Base-by-base conservation (phyloP, 2,329 filamentous ascomycete species). In the Epichloe hybrida region DNA sequence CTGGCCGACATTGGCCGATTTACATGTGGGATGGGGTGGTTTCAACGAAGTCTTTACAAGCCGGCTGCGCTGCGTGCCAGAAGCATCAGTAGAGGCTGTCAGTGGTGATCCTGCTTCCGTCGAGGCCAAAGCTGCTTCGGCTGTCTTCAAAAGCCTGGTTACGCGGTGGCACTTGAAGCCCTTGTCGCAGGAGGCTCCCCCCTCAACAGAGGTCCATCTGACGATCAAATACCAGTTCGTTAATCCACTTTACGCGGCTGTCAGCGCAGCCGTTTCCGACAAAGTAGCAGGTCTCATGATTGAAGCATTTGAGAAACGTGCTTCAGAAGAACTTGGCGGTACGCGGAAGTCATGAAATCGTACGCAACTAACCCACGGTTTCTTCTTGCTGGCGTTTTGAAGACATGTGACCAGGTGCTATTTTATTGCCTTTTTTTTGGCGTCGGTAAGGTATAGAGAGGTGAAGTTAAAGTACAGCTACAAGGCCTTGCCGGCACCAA, bases 281-380 rank as follows among this genome's bases (percentile, higher is more conserved):
- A 88, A 87, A 68, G 81, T 96, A 55, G 91, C 88, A 1, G 82
- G 81, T 4, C 75, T 86, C 56, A 95, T 98, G 89, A 86, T 97
- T 57, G 83, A 87, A 65, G 91, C 93, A 1, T 98, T 98, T 71
- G 90, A 96, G 71, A 79, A 80, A 67, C 76, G 86, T 61, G 89
- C 93, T 5, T 72, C 72, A 62, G 71, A 77, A 59, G 61, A 61
- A 49, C 54, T 69, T 6, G 57, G 46, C 15, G 20, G 44, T 9
- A n/a, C 8, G 11, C 37, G 12, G 34, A 48, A 38, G 9, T 31
- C 3, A n/a, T 23, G 4, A 39, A 35, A 6, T 12, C 27, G 27
- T 4, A 4, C 27, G 27, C 9, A 31, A 31, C 27, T 31, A 31
- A 31, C 27, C 27, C 27, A 31, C 27, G 27, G 8, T 31, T 31